phyloP scores from a whole-genome alignment of 2,329 filamentous ascomycete species.

The Cadophora sp. region DNA sequence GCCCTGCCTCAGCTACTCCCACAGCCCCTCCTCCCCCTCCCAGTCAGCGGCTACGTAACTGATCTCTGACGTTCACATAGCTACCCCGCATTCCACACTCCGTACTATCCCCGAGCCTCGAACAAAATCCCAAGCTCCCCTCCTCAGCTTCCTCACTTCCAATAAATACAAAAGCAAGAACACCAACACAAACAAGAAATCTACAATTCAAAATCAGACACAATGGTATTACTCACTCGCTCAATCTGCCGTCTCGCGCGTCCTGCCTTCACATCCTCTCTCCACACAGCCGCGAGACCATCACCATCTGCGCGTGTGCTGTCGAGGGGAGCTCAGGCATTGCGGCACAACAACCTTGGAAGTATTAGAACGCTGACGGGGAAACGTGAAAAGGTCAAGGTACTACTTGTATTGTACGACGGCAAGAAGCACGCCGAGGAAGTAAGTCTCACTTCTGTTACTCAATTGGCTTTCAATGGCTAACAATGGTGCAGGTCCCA shows the following conservation, averaged over 20 bases:
- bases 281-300: slow-evolving; percentile 34
- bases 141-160: not conserved
- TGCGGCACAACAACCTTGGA: slow-evolving; percentile 37
- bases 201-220: slow-evolving; percentile 44
- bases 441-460: slow-evolving; percentile 47
- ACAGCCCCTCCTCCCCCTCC: not conserved
- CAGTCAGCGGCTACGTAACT: slow-evolving; percentile 15
- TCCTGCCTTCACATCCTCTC: slow-evolving; percentile 34
- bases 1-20: not conserved
- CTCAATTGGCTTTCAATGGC: slow-evolving; percentile 27
- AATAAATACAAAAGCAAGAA: not conserved
- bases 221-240: slow-evolving; percentile 54
- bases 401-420: slow-evolving; percentile 93
- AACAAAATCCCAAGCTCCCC: slow-evolving; percentile 9
- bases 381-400: slow-evolving; percentile 76
- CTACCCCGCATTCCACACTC: slow-evolving; percentile 27
- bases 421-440: slow-evolving; percentile 85
- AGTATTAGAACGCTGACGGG: slow-evolving; percentile 45
- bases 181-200: not conserved
- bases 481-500: slow-evolving; percentile 62
- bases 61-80: slow-evolving; percentile 19
- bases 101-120: slow-evolving; percentile 25
- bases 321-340: slow-evolving; percentile 32
- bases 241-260: slow-evolving; percentile 41
- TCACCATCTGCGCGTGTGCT: slow-evolving; percentile 31